These are phyloP conservation scores for Brassica rapa DNA, from an alignment of 345 rosid genomes.

Conservation along the genomic window DNA sequence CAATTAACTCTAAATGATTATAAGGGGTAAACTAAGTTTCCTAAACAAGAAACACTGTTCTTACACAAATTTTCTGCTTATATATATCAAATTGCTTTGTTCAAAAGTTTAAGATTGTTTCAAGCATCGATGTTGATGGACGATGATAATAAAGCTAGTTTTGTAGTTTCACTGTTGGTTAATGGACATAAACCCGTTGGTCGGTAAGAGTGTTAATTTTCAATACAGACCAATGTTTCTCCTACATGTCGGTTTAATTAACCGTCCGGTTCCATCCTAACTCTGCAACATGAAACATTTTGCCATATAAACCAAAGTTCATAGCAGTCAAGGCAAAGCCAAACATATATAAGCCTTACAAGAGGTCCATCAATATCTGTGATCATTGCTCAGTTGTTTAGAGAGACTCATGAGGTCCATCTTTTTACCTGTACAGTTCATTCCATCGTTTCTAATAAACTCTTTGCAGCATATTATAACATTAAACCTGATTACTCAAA, in stretches of 20 bases:
- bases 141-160: background rate
- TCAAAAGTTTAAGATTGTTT: background rate
- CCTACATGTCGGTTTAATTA: background rate
- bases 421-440: background rate
- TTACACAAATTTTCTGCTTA: background rate
- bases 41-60: background rate
- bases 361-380: background rate
- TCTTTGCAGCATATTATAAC: background rate
- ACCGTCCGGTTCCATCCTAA: background rate
- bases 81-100: background rate
- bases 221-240: background rate
- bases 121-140: background rate
- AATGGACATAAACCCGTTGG: background rate
- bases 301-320: background rate
- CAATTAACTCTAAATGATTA: background rate
- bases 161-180: background rate
- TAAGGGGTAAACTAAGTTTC: background rate
- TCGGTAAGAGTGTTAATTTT: background rate
- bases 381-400: background rate
- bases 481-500: background rate
- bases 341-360: background rate
- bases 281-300: slow-evolving; percentile 4
- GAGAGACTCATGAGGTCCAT: background rate
- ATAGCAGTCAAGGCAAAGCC: background rate
- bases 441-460: background rate